phyloP scores from a whole-genome alignment of 2,329 filamentous ascomycete species.

The Fusarium euwallaceae region DNA sequence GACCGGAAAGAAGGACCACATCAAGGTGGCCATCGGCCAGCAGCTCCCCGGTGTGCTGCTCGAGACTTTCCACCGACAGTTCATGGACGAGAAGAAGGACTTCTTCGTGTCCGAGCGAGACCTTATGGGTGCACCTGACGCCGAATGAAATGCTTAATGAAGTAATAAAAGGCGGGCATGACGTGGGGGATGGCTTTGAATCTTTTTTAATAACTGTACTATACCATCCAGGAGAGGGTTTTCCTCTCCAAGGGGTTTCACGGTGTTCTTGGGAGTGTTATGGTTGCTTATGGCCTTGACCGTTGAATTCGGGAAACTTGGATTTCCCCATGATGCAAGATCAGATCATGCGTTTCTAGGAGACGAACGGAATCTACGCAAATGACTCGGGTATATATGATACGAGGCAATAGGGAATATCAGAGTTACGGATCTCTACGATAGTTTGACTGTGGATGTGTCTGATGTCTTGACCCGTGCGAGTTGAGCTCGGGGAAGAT shows the following conservation, averaged over 20 bases:
- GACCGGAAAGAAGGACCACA: slow-evolving; percentile 56
- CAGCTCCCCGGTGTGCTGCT: slow-evolving; percentile 55
- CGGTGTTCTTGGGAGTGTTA: slow-evolving; percentile 45
- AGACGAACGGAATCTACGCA: slow-evolving; percentile 35
- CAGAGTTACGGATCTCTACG: slow-evolving; percentile 7
- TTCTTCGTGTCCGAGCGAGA: slow-evolving; percentile 54
- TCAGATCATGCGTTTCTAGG: slow-evolving; percentile 24
- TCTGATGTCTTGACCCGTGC: neutral
- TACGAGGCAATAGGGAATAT: slow-evolving; percentile 34
- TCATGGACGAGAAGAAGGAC: slow-evolving; percentile 49
- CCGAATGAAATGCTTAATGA: slow-evolving; percentile 42
- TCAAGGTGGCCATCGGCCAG: slow-evolving; percentile 55
- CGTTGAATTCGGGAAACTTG: slow-evolving; percentile 37
- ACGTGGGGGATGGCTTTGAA: slow-evolving; percentile 34
- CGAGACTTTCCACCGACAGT: slow-evolving; percentile 54
- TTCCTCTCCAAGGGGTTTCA: slow-evolving; percentile 36
- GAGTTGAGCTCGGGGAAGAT: neutral
- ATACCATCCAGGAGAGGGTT: slow-evolving; percentile 41
- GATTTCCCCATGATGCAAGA: slow-evolving; percentile 34
- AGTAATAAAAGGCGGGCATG: slow-evolving; percentile 36
- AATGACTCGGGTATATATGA: slow-evolving; percentile 36
- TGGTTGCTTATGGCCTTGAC: slow-evolving; percentile 37
- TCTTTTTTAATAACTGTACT: slow-evolving; percentile 48
- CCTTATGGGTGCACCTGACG: slow-evolving; percentile 46
- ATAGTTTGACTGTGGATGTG: neutral